Evolutionary conservation across 2,329 filamentous ascomycete genomes (phyloP).

Genomic region (Trichoderma cornu-damae): DNA sequence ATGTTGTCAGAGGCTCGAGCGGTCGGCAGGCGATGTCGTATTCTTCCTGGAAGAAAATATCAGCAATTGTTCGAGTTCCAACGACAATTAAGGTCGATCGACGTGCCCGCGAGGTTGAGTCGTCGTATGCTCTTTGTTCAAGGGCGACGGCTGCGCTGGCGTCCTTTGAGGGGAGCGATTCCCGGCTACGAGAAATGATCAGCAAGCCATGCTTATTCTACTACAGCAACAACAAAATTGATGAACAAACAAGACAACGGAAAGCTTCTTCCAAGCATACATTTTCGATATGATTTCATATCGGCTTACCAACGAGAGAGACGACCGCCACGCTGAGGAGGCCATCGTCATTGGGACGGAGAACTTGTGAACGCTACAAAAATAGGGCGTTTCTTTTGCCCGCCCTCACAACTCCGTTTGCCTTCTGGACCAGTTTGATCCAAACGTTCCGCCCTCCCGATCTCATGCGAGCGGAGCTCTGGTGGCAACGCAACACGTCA

Average conservation of each 20-base stretch:
- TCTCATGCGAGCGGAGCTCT: background rate
- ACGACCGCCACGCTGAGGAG: constrained; percentile 43
- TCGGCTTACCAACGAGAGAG: constrained; percentile 54
- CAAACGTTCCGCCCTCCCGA: background rate
- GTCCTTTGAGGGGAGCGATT: constrained; percentile 28
- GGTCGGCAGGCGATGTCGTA: constrained; percentile 45
- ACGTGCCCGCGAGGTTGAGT: constrained; percentile 53
- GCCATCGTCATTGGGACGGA: constrained; percentile 16
- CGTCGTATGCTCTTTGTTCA: constrained; percentile 60
- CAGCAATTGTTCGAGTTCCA: constrained; percentile 21
- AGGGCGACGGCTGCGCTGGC: constrained; percentile 52
- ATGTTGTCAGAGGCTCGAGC: constrained; percentile 12
- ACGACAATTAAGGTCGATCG: constrained; percentile 8
- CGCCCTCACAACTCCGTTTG: too few relatives aligned
- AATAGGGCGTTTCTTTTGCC: too few relatives aligned
- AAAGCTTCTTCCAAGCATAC: constrained; percentile 22
- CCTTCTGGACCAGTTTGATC: too few relatives aligned
- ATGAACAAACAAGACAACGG: background rate
- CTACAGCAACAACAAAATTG: too few relatives aligned
- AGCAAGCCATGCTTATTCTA: too few relatives aligned
- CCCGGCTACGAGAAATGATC: constrained; percentile 25
- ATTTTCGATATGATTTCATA: constrained; percentile 57
- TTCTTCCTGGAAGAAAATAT: constrained; percentile 51
- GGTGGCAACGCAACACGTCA: background rate
- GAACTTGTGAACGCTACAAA: too few relatives aligned